Evolutionary conservation across 148 eudicot genomes (phyloP).

Genomic region (Rheum nobile): DNA sequence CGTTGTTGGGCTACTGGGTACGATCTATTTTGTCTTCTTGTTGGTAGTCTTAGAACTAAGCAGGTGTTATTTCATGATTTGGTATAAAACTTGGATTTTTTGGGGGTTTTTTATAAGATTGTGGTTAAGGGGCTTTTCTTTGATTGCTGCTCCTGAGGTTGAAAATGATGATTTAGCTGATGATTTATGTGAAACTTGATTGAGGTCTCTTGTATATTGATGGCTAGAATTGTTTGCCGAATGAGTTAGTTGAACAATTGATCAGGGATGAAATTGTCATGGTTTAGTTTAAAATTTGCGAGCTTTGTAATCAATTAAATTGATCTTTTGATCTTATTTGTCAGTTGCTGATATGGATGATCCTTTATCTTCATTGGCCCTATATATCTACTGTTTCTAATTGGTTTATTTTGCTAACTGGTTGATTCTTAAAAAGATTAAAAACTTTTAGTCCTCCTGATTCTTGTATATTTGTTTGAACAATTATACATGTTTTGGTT

Average conservation of each 20-base stretch:
- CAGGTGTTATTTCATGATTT: neutral
- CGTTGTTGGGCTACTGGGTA: neutral
- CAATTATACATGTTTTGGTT: neutral
- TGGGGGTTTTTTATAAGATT: neutral
- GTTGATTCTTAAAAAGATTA: neutral
- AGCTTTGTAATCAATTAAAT: neutral
- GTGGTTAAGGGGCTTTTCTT: slow-evolving; percentile 1
- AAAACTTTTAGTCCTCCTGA: neutral
- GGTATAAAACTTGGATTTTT: neutral
- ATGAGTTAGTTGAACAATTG: neutral
- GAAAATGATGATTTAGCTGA: neutral
- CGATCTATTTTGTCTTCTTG: neutral
- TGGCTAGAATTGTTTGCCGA: neutral
- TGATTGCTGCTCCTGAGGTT: neutral
- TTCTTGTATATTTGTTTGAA: neutral
- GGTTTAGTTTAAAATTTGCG: neutral
- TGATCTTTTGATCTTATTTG: neutral
- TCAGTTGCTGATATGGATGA: neutral
- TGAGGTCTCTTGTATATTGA: neutral
- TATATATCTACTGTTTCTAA: neutral
- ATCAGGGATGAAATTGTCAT: neutral
- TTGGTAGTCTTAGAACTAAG: neutral
- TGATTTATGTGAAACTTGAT: neutral
- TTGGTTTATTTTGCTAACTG: neutral
- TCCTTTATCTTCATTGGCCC: neutral